Conservation (phyloP, 306 rosid species). For the Quercus variabilis region DNA sequence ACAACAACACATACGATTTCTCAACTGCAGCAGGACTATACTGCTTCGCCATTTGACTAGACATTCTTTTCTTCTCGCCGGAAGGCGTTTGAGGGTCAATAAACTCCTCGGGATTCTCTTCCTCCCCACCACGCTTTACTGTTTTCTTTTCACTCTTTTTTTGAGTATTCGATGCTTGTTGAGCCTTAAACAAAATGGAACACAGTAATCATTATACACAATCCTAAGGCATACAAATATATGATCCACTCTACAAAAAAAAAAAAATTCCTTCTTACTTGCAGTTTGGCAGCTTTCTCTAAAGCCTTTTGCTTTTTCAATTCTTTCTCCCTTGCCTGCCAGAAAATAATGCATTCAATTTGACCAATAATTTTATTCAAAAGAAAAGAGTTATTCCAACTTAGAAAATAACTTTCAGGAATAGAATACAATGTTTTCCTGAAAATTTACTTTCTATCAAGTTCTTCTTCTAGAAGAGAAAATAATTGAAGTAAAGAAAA, state of each 20-base stretch:
- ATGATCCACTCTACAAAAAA: not conserved
- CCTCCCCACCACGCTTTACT: slow-evolving; percentile 59
- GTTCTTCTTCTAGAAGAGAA: not conserved
- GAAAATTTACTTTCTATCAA: not conserved
- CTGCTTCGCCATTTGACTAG: slow-evolving; percentile 78
- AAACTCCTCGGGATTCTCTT: slow-evolving; percentile 70
- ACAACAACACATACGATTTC: slow-evolving; percentile 61
- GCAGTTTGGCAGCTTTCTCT: slow-evolving; percentile 71
- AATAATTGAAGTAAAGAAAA: not conserved
- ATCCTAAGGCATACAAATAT: not conserved
- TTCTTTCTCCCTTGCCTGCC: slow-evolving; percentile 92
- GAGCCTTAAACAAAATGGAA: slow-evolving; percentile 40
- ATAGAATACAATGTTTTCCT: not conserved
- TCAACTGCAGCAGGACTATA: slow-evolving; percentile 75
- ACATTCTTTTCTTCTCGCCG: slow-evolving; percentile 71
- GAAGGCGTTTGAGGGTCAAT: slow-evolving; percentile 71
- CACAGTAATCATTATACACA: not conserved
- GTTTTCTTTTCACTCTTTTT: slow-evolving; percentile 78
- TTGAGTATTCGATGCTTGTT: slow-evolving; percentile 49
- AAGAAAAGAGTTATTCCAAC: not conserved
- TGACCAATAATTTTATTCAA: not conserved
- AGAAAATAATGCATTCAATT: not conserved
- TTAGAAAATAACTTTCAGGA: not conserved
- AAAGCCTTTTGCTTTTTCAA: slow-evolving; percentile 72
- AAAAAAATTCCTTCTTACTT: slow-evolving; percentile 35